Conservation (phyloP, 305 asterid genomes). For the Withania somnifera region DNA sequence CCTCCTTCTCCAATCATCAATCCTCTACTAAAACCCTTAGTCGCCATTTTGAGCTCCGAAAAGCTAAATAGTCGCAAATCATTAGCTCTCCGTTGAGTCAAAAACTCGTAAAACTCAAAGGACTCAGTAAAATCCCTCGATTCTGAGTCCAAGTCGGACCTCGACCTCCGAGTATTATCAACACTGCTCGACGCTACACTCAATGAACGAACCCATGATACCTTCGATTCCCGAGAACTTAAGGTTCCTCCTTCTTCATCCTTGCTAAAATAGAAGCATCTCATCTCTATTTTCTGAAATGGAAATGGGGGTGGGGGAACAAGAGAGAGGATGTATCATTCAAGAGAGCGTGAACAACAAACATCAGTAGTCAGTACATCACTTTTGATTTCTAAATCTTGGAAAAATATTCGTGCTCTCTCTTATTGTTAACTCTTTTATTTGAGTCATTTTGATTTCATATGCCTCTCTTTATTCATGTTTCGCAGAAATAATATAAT, state of each 20-base stretch:
- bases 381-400: background rate
- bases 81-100: conserved; percentile 52
- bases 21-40: conserved; percentile 55
- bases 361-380: too few relatives aligned
- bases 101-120: conserved; percentile 42
- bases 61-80: conserved; percentile 58
- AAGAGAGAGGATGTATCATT: background rate
- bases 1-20: conserved; percentile 87
- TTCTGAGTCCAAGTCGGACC: conserved; percentile 61
- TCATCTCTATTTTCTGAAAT: conserved; percentile 32
- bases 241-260: conserved; percentile 33
- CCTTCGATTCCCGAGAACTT: conserved; percentile 39
- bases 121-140: conserved; percentile 51
- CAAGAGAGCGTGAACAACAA: background rate
- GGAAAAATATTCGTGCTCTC: background rate
- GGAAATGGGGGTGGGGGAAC: background rate
- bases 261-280: conserved; percentile 70
- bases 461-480: too few relatives aligned
- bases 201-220: conserved; percentile 72
- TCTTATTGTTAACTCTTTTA: too few relatives aligned
- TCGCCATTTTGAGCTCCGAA: conserved; percentile 59
- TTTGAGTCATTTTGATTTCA: too few relatives aligned
- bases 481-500: too few relatives aligned
- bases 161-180: conserved; percentile 13
- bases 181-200: conserved; percentile 72